Conservation (phyloP, 441 rosid genomes). For the Erodium moschatum region DNA sequence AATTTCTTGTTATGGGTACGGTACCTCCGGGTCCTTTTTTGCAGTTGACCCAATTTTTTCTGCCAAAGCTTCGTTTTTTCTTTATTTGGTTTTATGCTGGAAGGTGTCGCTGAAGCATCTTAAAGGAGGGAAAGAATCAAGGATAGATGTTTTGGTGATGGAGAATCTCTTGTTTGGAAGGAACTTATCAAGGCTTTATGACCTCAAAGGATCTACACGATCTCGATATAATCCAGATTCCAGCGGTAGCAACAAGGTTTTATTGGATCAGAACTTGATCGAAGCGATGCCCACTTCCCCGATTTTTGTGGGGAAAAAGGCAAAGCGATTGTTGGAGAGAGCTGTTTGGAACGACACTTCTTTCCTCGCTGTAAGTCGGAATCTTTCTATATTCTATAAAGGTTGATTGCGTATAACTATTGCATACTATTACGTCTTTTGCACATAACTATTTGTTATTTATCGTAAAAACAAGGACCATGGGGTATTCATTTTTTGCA, state of each 20-base stretch:
- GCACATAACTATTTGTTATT: no score
- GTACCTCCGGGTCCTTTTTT: no score
- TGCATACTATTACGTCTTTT: no score
- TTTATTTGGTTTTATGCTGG: slow-evolving; percentile 14
- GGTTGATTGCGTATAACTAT: no score
- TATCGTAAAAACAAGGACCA: no score
- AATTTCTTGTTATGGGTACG: no score
- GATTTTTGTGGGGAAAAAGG: slow-evolving; percentile 85
- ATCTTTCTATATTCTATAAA: background rate
- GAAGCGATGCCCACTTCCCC: slow-evolving; percentile 98
- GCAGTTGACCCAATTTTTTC: background rate
- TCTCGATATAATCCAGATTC: slow-evolving; percentile 88
- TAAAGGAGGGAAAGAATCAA: slow-evolving; percentile 75
- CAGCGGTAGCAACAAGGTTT: slow-evolving; percentile 83
- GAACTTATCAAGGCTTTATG: slow-evolving; percentile 68
- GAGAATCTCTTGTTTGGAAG: slow-evolving; percentile 86
- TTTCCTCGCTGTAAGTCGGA: slow-evolving; percentile 76
- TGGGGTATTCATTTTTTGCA: no score
- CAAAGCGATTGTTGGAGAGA: slow-evolving; percentile 83
- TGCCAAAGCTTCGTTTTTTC: slow-evolving; percentile 15
- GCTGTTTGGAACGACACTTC: slow-evolving; percentile 96
- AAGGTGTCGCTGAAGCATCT: slow-evolving; percentile 65
- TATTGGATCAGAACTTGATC: slow-evolving; percentile 91
- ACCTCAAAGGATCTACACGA: slow-evolving; percentile 90
- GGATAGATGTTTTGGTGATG: slow-evolving; percentile 89